Percentiles rank a stretch among this genome's conserved stretches.
phyloP scores from a whole-genome alignment of 495 filamentous ascomycete genomes.

The Lichenothelia convexa region DNA sequence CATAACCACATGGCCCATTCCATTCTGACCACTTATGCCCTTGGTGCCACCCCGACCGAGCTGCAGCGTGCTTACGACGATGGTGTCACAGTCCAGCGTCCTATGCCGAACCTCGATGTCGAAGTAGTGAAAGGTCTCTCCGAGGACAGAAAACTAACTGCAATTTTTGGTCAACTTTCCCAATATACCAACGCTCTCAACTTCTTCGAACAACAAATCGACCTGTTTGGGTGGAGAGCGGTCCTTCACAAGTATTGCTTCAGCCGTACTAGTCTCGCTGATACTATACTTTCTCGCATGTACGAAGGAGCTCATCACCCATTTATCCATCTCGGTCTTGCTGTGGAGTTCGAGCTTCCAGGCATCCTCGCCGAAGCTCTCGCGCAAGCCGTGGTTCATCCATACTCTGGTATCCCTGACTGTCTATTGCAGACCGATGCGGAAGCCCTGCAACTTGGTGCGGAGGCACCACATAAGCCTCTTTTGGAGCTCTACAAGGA shows the following conservation, averaged over 20 bases:
- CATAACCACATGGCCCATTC: conserved; percentile 52
- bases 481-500: conserved; percentile 8
- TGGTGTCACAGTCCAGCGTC: conserved; percentile 44
- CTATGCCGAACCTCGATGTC: conserved; percentile 21
- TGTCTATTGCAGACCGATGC: conserved; percentile 11
- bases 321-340: conserved; percentile 9
- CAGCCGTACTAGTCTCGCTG: conserved; percentile 35
- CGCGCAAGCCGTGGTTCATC: conserved; percentile 21
- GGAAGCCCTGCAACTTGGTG: conserved; percentile 6
- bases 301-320: too few species aligned
- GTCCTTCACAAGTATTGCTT: conserved; percentile 51
- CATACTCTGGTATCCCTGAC: too few species aligned
- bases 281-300: conserved; percentile 40
- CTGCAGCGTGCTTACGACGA: conserved; percentile 39
- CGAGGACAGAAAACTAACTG: conserved; percentile 30
- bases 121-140: conserved; percentile 31
- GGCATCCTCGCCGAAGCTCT: conserved; percentile 12
- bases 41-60: conserved; percentile 40
- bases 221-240: conserved; percentile 34
- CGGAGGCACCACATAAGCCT: conserved; percentile 8
- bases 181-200: conserved; percentile 49
- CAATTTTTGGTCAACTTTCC: conserved; percentile 30
- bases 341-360: conserved; percentile 8
- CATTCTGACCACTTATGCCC: conserved; percentile 53
- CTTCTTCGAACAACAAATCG: conserved; percentile 59